phyloP scores from a whole-genome alignment of 768 basidiomycete genomes.

The Amanita fuliginea region DNA sequence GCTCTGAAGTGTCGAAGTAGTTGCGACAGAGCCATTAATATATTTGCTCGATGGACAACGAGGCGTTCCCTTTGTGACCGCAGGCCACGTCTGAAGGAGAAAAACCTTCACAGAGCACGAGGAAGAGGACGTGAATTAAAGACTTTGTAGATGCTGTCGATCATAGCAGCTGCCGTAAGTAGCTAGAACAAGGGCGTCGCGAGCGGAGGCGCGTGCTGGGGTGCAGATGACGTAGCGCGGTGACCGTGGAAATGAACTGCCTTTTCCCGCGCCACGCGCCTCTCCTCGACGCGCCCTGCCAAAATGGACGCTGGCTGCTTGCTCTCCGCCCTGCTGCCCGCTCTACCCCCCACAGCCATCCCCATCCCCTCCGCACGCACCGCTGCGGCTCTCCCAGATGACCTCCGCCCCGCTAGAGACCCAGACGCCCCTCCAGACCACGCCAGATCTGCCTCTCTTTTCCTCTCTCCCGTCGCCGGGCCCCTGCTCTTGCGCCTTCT shows the following conservation, averaged over 20 bases:
- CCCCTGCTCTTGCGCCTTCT: slow-evolving; percentile 66
- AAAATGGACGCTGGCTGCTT: slow-evolving; percentile 19
- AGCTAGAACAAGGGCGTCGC: background rate
- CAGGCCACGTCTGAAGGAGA: background rate
- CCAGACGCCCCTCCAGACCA: slow-evolving; percentile 54
- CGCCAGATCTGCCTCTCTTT: slow-evolving; percentile 51
- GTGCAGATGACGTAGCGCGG: slow-evolving; percentile 1
- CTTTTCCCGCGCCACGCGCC: background rate
- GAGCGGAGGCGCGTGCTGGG: background rate
- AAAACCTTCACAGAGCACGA: slow-evolving; percentile 2
- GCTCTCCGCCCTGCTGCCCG: slow-evolving; percentile 55
- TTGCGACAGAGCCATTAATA: background rate
- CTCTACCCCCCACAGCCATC: slow-evolving; percentile 40
- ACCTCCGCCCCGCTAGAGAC: slow-evolving; percentile 18
- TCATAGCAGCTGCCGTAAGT: slow-evolving; percentile 3
- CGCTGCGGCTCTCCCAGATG: slow-evolving; percentile 31
- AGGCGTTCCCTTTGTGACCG: slow-evolving; percentile 2
- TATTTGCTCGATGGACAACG: background rate
- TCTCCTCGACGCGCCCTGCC: background rate
- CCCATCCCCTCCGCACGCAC: slow-evolving; percentile 46
- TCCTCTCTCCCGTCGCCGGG: slow-evolving; percentile 47
- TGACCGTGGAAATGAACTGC: slow-evolving; percentile 6
- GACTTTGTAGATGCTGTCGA: background rate
- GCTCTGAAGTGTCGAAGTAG: background rate
- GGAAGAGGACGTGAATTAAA: background rate